A percentile compares a stretch with the other conserved stretches of the same genome.
phyloP scores from a whole-genome alignment of 441 rosid species.

The Lepidium campestre region DNA sequence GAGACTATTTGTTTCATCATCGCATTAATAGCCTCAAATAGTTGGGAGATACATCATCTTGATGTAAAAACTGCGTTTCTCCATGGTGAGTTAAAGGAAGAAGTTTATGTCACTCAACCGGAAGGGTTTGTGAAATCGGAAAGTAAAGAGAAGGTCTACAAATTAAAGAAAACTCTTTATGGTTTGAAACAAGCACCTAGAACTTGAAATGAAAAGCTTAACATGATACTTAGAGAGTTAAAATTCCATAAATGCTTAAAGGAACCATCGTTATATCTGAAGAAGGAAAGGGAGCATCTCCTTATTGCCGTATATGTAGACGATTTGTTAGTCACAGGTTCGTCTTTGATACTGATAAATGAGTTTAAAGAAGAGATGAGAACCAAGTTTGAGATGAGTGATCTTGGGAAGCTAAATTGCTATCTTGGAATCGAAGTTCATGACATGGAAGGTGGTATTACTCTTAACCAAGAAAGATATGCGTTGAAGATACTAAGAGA shows the following conservation, averaged over 20 bases:
- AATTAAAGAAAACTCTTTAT: background rate
- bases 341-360: background rate
- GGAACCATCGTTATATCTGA: background rate
- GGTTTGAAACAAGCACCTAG: background rate
- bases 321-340: background rate
- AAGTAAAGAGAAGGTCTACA: background rate
- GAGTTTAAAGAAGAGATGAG: background rate
- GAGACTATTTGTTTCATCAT: too few species aligned
- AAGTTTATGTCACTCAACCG: background rate
- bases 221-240: background rate
- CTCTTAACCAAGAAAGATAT: background rate
- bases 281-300: background rate
- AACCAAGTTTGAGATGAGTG: background rate
- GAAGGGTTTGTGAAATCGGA: background rate
- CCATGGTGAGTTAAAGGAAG: too few species aligned
- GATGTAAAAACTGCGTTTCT: too few species aligned
- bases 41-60: too few species aligned
- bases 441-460: background rate
- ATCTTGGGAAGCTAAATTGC: fast-evolving
- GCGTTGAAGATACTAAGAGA: background rate
- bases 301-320: background rate
- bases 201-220: background rate
- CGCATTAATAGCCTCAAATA: too few species aligned
- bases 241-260: background rate
- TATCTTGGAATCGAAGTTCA: background rate